Evolutionary conservation across 371 early-diverging fungal species (phyloP).

Genomic region (Mucor irregularis): DNA sequence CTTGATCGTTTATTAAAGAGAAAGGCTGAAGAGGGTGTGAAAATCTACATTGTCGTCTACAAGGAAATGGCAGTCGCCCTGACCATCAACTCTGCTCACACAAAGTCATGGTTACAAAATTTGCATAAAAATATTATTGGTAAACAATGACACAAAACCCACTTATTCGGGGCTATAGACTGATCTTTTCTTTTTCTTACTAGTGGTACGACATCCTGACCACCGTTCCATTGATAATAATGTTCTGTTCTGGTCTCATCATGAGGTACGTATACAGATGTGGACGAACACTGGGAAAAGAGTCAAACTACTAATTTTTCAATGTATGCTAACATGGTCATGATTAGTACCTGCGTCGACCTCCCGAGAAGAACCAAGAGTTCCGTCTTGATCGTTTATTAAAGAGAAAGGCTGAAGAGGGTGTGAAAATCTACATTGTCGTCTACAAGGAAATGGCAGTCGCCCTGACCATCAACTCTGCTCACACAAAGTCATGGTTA

Average conservation of each 20-base stretch:
- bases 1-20: slow-evolving; percentile 81
- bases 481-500: slow-evolving; percentile 79
- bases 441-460: slow-evolving; percentile 88
- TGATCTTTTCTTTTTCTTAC: neutral
- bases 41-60: slow-evolving; percentile 88
- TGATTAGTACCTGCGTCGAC: slow-evolving; percentile 77
- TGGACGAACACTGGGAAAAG: too few species aligned
- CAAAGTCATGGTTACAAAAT: slow-evolving; percentile 73
- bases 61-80: slow-evolving; percentile 86
- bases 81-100: slow-evolving; percentile 78
- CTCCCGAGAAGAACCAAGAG: slow-evolving; percentile 67
- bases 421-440: slow-evolving; percentile 87
- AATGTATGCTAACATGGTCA: too few species aligned
- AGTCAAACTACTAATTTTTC: too few species aligned
- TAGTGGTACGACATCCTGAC: slow-evolving; percentile 75
- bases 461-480: slow-evolving; percentile 79
- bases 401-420: slow-evolving; percentile 82
- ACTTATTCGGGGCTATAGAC: neutral
- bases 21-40: slow-evolving; percentile 88
- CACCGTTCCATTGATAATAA: slow-evolving; percentile 64
- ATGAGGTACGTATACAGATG: slow-evolving; percentile 50
- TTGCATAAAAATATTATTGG: slow-evolving; percentile 83
- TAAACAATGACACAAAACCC: slow-evolving; percentile 2
- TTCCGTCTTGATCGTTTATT: slow-evolving; percentile 86
- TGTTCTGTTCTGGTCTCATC: slow-evolving; percentile 73